Base-by-base conservation (phyloP, 2,329 filamentous ascomycete genomes). In the Rhinocladiella mackenziei region DNA sequence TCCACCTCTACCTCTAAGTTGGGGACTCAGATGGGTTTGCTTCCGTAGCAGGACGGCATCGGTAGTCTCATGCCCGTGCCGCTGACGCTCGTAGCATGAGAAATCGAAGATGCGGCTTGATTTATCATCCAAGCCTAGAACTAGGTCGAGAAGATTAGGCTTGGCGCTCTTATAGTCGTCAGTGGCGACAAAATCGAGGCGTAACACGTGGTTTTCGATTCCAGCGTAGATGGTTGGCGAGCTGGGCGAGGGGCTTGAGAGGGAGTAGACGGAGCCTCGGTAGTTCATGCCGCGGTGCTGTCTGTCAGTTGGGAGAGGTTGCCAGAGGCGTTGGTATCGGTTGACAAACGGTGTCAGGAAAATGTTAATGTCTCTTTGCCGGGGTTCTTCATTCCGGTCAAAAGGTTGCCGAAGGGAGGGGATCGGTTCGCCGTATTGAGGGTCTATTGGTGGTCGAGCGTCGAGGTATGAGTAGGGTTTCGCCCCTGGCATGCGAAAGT, bases 401-500 rank as follows among this genome's bases (percentile, higher is more conserved):
- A n/a, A n/a, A n/a, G n/a, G 32, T 22, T 10, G 17, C 13, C 17
- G 8, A 3, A 10, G 3, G 13, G 32, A 35, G 7, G 32, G 10
- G 15, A 14, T n/a, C 13, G 28, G n/a, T 33, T 6, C 14, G 15
- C 9, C 14, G 5, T 14, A 30, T n/a, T n/a, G 28, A 33, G n/a
- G 4, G 17, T 14, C 31, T 10, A 8, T 30, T 40, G 31, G 14
- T 20, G 45, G 30, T 23, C 37, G 32, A 14, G 54, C 46, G 17
- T 46, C 39, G 6, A 47, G 44, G 37, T 57, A 53, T 13, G 51
- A 60, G 46, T 72, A 73, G 1, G 62, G 52, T 30, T 64, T 61
- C 2, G 64, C 66, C 20, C 68, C 67, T 1, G 65, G 55, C 56
- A 79, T 66, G 17, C 80, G 76, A 31, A 83, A 58, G 54, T 84